phyloP scores from a whole-genome alignment of 768 basidiomycete species.

The Pisolithus albus region DNA sequence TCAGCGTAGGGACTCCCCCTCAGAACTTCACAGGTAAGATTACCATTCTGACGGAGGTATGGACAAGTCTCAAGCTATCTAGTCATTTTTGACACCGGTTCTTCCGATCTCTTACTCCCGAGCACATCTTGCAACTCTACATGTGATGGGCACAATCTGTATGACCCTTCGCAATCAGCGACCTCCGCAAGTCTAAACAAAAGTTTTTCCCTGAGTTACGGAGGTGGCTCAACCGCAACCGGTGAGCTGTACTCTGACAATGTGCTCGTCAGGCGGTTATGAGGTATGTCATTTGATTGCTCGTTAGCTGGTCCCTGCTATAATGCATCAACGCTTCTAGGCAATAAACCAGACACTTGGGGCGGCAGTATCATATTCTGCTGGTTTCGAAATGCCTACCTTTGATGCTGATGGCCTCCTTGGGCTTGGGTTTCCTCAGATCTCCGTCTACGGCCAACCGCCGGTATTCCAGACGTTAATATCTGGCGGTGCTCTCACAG shows the following conservation, averaged over 20 bases:
- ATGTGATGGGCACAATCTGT: constrained; percentile 28
- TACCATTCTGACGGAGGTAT: neutral
- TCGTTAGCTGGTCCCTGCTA: constrained; percentile 5
- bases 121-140: constrained; percentile 17
- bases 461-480: constrained; percentile 44
- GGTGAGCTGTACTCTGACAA: constrained; percentile 39
- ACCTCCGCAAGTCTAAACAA: constrained; percentile 23
- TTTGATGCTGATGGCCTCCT: constrained; percentile 37
- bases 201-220: constrained; percentile 30
- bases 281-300: constrained; percentile 24
- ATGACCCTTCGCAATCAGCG: constrained; percentile 24
- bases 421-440: constrained; percentile 35
- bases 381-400: constrained; percentile 16
- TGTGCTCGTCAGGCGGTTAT: constrained; percentile 35
- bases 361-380: constrained; percentile 34
- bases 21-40: constrained; percentile 34
- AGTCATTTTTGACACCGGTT: constrained; percentile 52
- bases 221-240: constrained; percentile 31
- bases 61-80: neutral
- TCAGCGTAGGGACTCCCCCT: constrained; percentile 44
- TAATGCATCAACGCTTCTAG: constrained; percentile 7
- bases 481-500: constrained; percentile 25
- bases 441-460: constrained; percentile 29
- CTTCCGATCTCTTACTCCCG: constrained; percentile 43
- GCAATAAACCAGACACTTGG: constrained; percentile 39